Evolutionary conservation across 805 yeast genomes (phyloP), one percentile per base, ranked within the genome.

Genomic region (Lipomyces spencermartinsiae): DNA sequence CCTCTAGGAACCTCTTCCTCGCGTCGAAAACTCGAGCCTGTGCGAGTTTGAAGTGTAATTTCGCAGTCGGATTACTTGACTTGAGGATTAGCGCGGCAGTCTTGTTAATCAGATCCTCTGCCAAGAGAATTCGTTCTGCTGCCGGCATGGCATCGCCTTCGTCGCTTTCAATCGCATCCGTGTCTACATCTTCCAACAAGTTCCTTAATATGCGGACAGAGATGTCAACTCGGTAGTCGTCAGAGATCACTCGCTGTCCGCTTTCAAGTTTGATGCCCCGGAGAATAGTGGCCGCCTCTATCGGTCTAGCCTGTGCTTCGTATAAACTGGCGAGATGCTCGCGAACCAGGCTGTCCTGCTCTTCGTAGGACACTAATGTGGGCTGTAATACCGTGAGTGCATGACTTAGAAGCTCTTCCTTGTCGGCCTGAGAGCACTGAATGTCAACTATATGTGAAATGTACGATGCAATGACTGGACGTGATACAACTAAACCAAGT

Each of bases 11-110:
- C 55, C 69, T 68, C 10, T 74, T 63, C 22, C 73, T 74, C 4
- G 75, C 71, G 29, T 78, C 79, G 19, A 73, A 69, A 16, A 76
- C 75, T 14, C 78, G 68, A 4, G 80, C 80, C 59, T 77, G 78
- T 1, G 74, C 71, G 16, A 77, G 74, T 65, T 73, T 71, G 70
- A 76, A 76, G 35, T 73, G 77, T 34, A 76, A 49, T 12, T 33
- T 57, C 16, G 68, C 67, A 6, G 53, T 65, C 2, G 64, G 43
- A 14, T 68, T 63, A 29, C 58, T 59, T n/a, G 74, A 61, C 12
- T 59, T 62, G 34, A 73, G 72, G 22, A 75, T 59, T 34, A 76
- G 54, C 43, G 71, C 59, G 25, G 76, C 73, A 1, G 78, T 77
- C 57, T 70, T 66, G 62, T 69, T 69, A 51, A 77, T 68, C 12